These are phyloP conservation scores for Tardiomyces digboiensis DNA, from an alignment of 1,139 yeast species.

Conservation along the genomic window DNA sequence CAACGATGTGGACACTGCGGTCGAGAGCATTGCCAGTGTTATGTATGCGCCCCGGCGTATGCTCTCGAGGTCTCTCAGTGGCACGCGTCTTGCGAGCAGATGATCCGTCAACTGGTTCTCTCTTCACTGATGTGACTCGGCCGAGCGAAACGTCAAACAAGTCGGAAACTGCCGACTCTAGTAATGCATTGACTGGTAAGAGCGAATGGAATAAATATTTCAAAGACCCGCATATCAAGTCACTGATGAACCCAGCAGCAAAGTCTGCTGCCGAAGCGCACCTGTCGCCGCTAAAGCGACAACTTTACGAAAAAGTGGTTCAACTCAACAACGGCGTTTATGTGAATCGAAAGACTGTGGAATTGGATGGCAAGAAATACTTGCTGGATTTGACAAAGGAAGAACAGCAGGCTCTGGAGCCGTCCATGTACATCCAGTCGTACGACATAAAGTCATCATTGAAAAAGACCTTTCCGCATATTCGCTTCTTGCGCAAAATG, in stretches of 20 bases:
- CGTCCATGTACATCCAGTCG: slow-evolving; percentile 69
- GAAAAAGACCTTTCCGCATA: slow-evolving; percentile 79
- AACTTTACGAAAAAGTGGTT: slow-evolving; percentile 55
- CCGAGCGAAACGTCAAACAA: neutral
- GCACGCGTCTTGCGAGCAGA: neutral
- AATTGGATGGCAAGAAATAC: slow-evolving; percentile 42
- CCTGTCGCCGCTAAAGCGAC: slow-evolving; percentile 65
- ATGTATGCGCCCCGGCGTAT: too few relatives aligned
- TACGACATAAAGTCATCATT: slow-evolving; percentile 75
- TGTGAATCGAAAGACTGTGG: slow-evolving; percentile 50
- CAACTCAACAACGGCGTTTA: slow-evolving; percentile 53
- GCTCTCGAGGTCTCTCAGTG: neutral
- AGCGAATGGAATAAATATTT: neutral
- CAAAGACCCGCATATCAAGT: slow-evolving; percentile 11
- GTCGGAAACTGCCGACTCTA: too few relatives aligned
- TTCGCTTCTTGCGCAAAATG: slow-evolving; percentile 65
- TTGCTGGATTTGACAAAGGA: slow-evolving; percentile 46
- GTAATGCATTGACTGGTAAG: neutral
- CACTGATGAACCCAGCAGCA: slow-evolving; percentile 9
- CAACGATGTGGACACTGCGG: too few relatives aligned
- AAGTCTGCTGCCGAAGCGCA: slow-evolving; percentile 34
- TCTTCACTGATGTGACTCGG: neutral
- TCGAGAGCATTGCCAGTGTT: too few relatives aligned
- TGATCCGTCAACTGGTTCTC: neutral
- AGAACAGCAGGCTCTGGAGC: slow-evolving; percentile 72